These are phyloP conservation scores for Panaeolus cyanescens DNA, from an alignment of 768 basidiomycete genomes.

Conservation along the genomic window DNA sequence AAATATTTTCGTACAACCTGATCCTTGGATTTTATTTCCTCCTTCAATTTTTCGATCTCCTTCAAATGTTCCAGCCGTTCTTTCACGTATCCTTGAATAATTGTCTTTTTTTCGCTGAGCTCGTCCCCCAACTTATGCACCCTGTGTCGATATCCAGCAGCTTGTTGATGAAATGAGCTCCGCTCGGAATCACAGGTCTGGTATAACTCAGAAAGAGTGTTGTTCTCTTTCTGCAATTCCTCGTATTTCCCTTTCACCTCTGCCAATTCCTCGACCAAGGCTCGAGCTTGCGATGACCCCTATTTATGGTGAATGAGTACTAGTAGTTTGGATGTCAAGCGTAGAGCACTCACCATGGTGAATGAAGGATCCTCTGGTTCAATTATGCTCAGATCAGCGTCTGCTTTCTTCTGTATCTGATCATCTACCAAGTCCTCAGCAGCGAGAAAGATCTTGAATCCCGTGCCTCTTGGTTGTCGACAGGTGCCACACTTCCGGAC, in stretches of 20 bases:
- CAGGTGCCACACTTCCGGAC: not conserved
- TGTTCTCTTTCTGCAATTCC: not conserved
- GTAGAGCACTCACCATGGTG: not conserved
- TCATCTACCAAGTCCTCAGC: not conserved
- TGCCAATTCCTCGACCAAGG: not conserved
- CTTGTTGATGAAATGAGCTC: not conserved
- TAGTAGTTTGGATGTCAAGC: not conserved
- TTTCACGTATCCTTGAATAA: not conserved
- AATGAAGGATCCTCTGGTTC: not conserved
- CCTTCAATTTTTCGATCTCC: not conserved
- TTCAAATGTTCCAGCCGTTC: not conserved
- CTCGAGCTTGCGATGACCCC: not conserved
- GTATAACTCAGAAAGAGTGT: not conserved
- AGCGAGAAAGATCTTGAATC: not conserved
- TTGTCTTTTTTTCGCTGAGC: not conserved
- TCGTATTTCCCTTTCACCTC: not conserved
- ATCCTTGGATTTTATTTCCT: not conserved
- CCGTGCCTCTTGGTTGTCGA: not conserved
- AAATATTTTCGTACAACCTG: not conserved
- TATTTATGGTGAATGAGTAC: not conserved
- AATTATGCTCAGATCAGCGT: not conserved
- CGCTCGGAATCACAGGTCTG: not conserved
- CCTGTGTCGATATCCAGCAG: not conserved
- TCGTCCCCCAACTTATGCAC: not conserved
- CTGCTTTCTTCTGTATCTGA: not conserved